Percentiles rank a stretch among this genome's conserved stretches.
Evolutionary conservation across 2,329 filamentous ascomycete species (phyloP).

Genomic region (Penicillium sp.): DNA sequence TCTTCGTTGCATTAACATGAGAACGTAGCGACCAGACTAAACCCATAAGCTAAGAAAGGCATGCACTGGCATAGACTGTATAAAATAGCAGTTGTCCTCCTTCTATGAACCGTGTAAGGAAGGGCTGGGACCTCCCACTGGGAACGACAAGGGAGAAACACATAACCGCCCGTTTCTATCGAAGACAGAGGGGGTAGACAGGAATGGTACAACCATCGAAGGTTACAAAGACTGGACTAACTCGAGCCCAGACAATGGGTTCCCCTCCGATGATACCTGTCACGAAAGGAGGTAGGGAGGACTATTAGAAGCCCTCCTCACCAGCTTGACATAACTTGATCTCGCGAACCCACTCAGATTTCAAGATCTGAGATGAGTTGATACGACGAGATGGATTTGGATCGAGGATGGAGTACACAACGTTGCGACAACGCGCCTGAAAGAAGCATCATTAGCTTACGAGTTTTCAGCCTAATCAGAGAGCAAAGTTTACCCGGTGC

Average conservation of each 20-base stretch:
- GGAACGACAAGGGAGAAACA: slow-evolving; percentile 24
- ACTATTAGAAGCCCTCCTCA: slow-evolving; percentile 80
- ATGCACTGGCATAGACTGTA: slow-evolving; percentile 31
- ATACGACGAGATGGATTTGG: slow-evolving; percentile 91
- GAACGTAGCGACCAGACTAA: slow-evolving; percentile 37
- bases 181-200: slow-evolving; percentile 21
- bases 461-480: background rate
- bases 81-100: slow-evolving; percentile 27
- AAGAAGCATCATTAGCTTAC: slow-evolving; percentile 21
- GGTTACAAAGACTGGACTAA: slow-evolving; percentile 23
- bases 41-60: slow-evolving; percentile 26
- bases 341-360: slow-evolving; percentile 97
- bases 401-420: slow-evolving; percentile 98
- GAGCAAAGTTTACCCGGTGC: slow-evolving; percentile 74
- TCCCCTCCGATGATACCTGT: slow-evolving; percentile 16
- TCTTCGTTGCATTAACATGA: slow-evolving; percentile 46
- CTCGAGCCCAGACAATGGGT: slow-evolving; percentile 20
- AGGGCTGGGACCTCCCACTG: slow-evolving; percentile 20
- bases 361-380: slow-evolving; percentile 93
- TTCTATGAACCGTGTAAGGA: slow-evolving; percentile 27
- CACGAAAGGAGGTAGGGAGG: slow-evolving; percentile 11
- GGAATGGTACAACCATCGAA: slow-evolving; percentile 15
- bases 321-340: slow-evolving; percentile 97
- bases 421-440: slow-evolving; percentile 94
- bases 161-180: slow-evolving; percentile 28